Percentiles rank a stretch among this genome's conserved stretches.
phyloP scores from a whole-genome alignment of 2,329 filamentous ascomycete species.

The Salinomyces thailandicus region DNA sequence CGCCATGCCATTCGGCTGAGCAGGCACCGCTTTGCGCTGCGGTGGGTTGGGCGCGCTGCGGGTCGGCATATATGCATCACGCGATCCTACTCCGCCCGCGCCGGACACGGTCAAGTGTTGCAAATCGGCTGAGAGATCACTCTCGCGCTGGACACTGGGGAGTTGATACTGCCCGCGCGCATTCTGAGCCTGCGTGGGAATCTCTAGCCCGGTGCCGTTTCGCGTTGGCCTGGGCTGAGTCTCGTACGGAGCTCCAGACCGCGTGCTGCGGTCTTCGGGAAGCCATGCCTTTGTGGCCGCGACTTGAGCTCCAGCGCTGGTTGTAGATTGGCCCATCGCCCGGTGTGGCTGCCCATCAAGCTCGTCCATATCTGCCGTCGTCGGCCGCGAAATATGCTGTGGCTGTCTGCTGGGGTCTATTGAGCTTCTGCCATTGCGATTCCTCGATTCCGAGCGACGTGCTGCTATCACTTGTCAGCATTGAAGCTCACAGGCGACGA shows the following conservation, averaged over 20 bases:
- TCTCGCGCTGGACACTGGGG: slow-evolving; percentile 4
- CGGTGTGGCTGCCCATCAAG: too few relatives aligned
- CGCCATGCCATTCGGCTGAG: too few relatives aligned
- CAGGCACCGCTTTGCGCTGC: too few relatives aligned
- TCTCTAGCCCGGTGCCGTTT: too few relatives aligned
- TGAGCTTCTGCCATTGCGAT: not conserved
- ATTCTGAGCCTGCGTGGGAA: not conserved
- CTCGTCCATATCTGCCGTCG: not conserved
- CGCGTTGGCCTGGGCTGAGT: not conserved
- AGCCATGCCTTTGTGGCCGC: slow-evolving; percentile 6
- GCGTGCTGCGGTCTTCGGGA: not conserved
- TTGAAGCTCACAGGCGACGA: too few relatives aligned
- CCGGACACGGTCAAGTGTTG: slow-evolving; percentile 4
- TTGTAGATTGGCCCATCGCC: not conserved
- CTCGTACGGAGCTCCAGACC: not conserved
- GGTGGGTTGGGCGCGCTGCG: too few relatives aligned
- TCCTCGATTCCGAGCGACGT: not conserved
- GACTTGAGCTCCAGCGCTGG: not conserved
- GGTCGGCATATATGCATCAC: too few relatives aligned
- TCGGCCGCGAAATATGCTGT: not conserved
- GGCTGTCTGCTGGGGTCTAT: not conserved
- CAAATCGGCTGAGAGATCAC: slow-evolving; percentile 8
- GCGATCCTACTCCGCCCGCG: too few relatives aligned
- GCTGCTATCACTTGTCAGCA: not conserved
- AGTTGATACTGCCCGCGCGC: slow-evolving; percentile 1